phyloP scores from a whole-genome alignment of 345 rosid genomes.

The Reutealis trisperma region DNA sequence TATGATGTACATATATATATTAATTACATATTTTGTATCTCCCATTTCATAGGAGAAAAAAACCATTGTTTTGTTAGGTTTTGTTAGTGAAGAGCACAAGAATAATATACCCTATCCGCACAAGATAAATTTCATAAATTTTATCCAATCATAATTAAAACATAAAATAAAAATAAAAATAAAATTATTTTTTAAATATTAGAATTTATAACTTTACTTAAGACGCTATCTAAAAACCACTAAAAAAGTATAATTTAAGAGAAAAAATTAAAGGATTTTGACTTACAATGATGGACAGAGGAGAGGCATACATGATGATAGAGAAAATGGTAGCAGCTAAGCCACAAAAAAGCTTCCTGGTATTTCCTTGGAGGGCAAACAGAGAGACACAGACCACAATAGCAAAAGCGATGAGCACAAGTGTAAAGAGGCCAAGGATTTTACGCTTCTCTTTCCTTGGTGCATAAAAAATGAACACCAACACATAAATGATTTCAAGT shows the following conservation, averaged over 20 bases:
- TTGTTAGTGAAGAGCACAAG: background rate
- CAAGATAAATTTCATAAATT: background rate
- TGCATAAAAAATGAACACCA: constrained; percentile 63
- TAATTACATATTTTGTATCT: background rate
- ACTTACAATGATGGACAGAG: constrained; percentile 91
- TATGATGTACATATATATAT: background rate
- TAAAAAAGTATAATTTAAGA: background rate
- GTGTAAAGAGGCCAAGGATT: constrained; percentile 56
- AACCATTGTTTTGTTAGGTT: no score
- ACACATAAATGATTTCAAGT: constrained; percentile 67
- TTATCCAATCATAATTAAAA: background rate
- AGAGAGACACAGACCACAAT: constrained; percentile 62
- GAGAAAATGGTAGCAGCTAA: constrained; percentile 83
- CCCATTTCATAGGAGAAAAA: background rate
- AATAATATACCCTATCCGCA: no score
- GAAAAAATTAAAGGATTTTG: background rate
- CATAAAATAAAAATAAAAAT: background rate
- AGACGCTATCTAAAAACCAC: background rate
- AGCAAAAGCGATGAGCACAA: constrained; percentile 58
- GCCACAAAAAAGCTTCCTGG: constrained; percentile 82
- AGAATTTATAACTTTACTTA: background rate
- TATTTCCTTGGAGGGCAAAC: constrained; percentile 63
- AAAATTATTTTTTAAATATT: background rate
- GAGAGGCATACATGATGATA: constrained; percentile 93
- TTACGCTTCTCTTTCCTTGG: constrained; percentile 74